These are phyloP conservation scores for Discostella stelligera DNA, from an alignment of 352 stramenopile genomes.

Conservation along the genomic window DNA sequence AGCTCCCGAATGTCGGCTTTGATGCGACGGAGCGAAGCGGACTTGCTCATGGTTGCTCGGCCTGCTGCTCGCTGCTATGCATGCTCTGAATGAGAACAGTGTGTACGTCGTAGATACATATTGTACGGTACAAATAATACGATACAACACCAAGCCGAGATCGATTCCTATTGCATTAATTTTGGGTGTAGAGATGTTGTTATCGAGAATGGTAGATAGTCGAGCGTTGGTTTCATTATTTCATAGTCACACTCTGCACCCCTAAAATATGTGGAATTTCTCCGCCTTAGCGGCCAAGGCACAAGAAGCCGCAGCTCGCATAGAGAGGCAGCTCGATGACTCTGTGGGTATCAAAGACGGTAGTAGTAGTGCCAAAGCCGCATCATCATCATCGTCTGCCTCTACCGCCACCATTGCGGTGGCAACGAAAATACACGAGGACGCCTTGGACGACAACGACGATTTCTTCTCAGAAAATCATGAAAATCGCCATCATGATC, in stretches of 20 bases:
- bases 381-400: background rate
- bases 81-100: background rate
- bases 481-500: conserved; percentile 6
- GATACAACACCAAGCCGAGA: too few relatives aligned
- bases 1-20: conserved; percentile 86
- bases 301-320: conserved; percentile 50
- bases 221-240: too few relatives aligned
- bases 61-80: background rate
- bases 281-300: conserved; percentile 37
- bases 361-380: conserved; percentile 2
- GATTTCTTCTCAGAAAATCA: conserved; percentile 40
- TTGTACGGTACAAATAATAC: too few relatives aligned
- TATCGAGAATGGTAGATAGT: too few relatives aligned
- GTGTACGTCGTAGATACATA: too few relatives aligned
- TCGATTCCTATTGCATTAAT: too few relatives aligned
- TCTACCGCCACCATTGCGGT: background rate
- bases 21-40: conserved; percentile 75
- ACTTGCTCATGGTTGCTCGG: conserved; percentile 64
- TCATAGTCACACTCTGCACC: too few relatives aligned
- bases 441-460: conserved; percentile 42
- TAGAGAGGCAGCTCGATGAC: conserved; percentile 72
- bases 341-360: conserved; percentile 51
- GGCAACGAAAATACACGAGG: conserved; percentile 5
- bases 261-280: conserved; percentile 49
- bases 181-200: too few relatives aligned